These are phyloP conservation scores for Aspergillus funiculosus DNA, from an alignment of 495 filamentous ascomycete species.

Conservation along the genomic window DNA sequence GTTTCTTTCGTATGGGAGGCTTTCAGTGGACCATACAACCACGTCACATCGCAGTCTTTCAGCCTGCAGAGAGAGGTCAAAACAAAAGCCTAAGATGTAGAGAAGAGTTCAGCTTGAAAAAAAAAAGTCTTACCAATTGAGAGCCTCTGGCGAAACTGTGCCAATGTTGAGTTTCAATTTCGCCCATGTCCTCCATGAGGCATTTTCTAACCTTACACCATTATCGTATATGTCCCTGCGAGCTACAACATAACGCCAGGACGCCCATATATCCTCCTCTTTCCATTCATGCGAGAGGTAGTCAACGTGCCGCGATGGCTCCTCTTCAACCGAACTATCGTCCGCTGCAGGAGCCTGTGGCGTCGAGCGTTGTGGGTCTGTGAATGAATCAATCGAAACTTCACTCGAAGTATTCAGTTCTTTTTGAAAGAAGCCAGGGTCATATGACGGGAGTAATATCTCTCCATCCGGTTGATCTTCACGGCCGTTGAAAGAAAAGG, in stretches of 20 bases:
- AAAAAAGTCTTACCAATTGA: conserved; percentile 69
- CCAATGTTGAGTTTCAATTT: conserved; percentile 79
- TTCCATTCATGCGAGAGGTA: conserved; percentile 94
- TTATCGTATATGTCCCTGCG: conserved; percentile 74
- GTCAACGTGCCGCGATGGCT: conserved; percentile 89
- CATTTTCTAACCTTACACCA: conserved; percentile 81
- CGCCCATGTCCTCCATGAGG: conserved; percentile 97
- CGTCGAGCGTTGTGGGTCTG: conserved; percentile 12
- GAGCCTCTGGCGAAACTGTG: conserved; percentile 79
- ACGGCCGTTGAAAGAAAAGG: conserved; percentile 53
- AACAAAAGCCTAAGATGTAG: background rate
- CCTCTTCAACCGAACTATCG: conserved; percentile 68
- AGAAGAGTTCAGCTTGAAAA: conserved; percentile 11
- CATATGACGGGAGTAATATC: conserved; percentile 54
- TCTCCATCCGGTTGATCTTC: conserved; percentile 51
- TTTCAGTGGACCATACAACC: conserved; percentile 93
- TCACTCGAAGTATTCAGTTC: conserved; percentile 21
- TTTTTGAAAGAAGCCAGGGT: conserved; percentile 27
- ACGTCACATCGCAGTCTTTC: conserved; percentile 96
- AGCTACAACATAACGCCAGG: conserved; percentile 86
- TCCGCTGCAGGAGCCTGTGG: conserved; percentile 56
- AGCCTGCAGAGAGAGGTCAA: conserved; percentile 53
- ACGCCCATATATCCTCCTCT: conserved; percentile 97
- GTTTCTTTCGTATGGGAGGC: conserved; percentile 47
- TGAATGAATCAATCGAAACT: conserved; percentile 18